phyloP scores from a whole-genome alignment of 495 filamentous ascomycete genomes.

The Parathielavia appendiculata region DNA sequence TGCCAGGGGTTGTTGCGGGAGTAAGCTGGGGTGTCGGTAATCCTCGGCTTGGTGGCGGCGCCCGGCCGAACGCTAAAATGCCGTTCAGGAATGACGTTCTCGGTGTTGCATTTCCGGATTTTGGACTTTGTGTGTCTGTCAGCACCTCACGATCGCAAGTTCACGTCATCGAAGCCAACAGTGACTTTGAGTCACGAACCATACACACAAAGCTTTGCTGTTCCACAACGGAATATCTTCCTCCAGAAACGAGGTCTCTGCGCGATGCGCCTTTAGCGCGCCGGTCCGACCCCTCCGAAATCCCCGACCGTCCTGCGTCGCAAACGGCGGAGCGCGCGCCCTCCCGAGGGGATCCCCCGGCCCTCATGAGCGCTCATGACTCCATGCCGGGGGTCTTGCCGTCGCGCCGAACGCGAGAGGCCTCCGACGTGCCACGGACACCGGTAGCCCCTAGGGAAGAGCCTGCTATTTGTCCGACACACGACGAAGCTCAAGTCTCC shows the following conservation, averaged over 20 bases:
- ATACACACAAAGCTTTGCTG: too few species aligned
- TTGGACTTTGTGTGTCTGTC: constrained; percentile 10
- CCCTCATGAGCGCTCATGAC: constrained; percentile 43
- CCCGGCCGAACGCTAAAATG: not conserved
- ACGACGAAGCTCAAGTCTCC: constrained; percentile 36
- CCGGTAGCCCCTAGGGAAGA: constrained; percentile 20
- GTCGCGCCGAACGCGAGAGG: constrained; percentile 33
- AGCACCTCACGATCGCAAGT: not conserved
- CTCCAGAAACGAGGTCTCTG: not conserved
- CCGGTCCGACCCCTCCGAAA: not conserved
- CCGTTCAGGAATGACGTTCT: constrained; percentile 26
- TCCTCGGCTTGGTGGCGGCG: constrained; percentile 33
- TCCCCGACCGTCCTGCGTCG: constrained; percentile 7
- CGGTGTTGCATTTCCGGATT: constrained; percentile 22
- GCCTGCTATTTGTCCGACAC: constrained; percentile 32
- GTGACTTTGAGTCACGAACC: not conserved
- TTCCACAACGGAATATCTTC: not conserved
- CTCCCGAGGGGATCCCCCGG: constrained; percentile 42
- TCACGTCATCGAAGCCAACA: not conserved
- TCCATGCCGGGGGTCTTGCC: constrained; percentile 41
- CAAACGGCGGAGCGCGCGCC: constrained; percentile 19
- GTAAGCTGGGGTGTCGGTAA: constrained; percentile 30
- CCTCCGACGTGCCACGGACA: constrained; percentile 26
- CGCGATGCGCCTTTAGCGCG: constrained; percentile 22
- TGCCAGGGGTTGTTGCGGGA: not conserved